Percentiles rank a stretch among this genome's conserved stretches.
These are phyloP conservation scores for Aspergillus brunneoviolaceus DNA, from an alignment of 2,329 filamentous ascomycete species.

Conservation along the genomic window DNA sequence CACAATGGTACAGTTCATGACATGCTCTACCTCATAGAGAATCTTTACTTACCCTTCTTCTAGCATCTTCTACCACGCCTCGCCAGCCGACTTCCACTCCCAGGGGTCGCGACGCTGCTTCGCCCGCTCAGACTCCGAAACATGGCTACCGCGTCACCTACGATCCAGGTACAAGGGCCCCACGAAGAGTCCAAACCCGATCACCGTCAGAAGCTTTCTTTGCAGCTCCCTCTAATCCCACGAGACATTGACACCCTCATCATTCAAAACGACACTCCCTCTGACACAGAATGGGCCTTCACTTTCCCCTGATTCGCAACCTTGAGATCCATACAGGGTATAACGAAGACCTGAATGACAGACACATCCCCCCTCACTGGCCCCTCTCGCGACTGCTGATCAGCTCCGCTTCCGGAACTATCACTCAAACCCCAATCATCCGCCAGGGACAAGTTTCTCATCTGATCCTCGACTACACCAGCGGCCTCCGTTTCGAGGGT, in stretches of 20 bases:
- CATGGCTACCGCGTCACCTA: not conserved
- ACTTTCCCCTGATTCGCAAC: conserved; percentile 22
- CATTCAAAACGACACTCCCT: conserved; percentile 24
- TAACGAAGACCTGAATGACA: conserved; percentile 26
- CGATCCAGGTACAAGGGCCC: not conserved
- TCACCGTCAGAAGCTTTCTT: not conserved
- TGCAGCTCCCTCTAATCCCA: conserved; percentile 11
- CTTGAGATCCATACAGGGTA: conserved; percentile 22
- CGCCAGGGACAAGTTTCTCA: conserved; percentile 22
- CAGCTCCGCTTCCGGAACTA: conserved; percentile 14
- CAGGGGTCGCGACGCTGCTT: not conserved
- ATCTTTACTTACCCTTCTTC: not conserved
- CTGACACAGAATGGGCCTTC: conserved; percentile 25
- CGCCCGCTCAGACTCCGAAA: not conserved
- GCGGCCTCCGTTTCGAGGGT: too few relatives aligned
- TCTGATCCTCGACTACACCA: conserved; percentile 8
- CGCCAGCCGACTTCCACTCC: not conserved
- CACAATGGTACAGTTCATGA: not conserved
- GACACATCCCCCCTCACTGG: conserved; percentile 27
- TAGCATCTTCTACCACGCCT: not conserved
- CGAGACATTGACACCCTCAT: conserved; percentile 13
- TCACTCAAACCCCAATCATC: conserved; percentile 19
- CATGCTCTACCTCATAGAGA: rapidly evolving
- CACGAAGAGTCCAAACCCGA: not conserved
- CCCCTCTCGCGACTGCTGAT: conserved; percentile 20